phyloP scores from a whole-genome alignment of 441 rosid species.

The Gossypium aridum region DNA sequence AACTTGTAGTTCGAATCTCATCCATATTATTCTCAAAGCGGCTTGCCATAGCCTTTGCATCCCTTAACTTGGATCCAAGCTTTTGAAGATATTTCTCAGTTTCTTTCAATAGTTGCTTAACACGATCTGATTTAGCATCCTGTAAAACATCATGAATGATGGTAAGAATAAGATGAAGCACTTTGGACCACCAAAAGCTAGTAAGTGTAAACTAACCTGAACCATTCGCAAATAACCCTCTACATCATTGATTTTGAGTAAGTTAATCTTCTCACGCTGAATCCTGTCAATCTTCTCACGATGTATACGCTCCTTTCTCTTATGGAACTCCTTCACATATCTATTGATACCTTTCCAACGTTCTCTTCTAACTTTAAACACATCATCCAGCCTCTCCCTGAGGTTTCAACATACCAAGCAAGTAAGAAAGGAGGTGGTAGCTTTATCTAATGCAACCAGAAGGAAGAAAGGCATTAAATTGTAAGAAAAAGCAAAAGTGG shows the following conservation, averaged over 20 bases:
- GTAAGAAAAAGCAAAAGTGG: slow-evolving; percentile 6
- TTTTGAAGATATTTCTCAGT: slow-evolving; percentile 93
- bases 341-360: slow-evolving; percentile 87
- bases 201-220: slow-evolving; percentile 50
- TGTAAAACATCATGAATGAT: slow-evolving; percentile 21
- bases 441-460: slow-evolving; percentile 9
- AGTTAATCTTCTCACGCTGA: slow-evolving; percentile 92
- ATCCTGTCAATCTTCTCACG: slow-evolving; percentile 97
- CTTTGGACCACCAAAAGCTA: slow-evolving; percentile 14
- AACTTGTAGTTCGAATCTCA: slow-evolving; percentile 36
- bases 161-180: slow-evolving; percentile 12
- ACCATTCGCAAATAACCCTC: slow-evolving; percentile 99
- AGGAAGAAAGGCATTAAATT: not conserved
- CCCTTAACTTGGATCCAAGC: slow-evolving; percentile 79
- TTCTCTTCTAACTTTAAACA: slow-evolving; percentile 74
- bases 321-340: slow-evolving; percentile 87
- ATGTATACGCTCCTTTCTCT: slow-evolving; percentile 84
- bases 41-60: slow-evolving; percentile 57
- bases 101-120: slow-evolving; percentile 82
- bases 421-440: slow-evolving; percentile 11
- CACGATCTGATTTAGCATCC: slow-evolving; percentile 99
- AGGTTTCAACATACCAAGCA: slow-evolving; percentile 23
- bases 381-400: slow-evolving; percentile 90
- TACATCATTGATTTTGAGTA: slow-evolving; percentile 91
- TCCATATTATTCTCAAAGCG: slow-evolving; percentile 63